These are phyloP conservation scores for Phaffomyces opuntiae DNA, from an alignment of 805 yeast genomes.

Conservation along the genomic window DNA sequence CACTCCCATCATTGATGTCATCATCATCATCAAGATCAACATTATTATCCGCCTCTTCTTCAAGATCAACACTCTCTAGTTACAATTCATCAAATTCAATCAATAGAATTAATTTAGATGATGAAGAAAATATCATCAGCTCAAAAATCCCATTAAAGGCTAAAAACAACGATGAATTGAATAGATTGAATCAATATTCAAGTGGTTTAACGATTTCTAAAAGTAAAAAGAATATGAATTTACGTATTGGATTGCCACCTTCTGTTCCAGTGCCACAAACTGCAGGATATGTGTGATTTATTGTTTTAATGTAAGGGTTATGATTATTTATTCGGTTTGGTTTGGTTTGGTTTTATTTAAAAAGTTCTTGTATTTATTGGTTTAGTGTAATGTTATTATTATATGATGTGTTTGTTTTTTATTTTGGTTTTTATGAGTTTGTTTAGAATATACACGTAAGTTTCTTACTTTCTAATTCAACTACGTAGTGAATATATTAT, in stretches of 20 bases:
- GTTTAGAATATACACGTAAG: no score
- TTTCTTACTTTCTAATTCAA: no score
- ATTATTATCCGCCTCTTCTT: conserved; percentile 32
- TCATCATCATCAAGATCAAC: conserved; percentile 29
- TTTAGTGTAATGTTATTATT: no score
- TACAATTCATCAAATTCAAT: conserved; percentile 15
- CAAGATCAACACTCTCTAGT: conserved; percentile 30
- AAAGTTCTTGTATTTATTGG: not conserved
- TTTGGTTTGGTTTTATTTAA: no score
- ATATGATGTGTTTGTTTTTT: not conserved
- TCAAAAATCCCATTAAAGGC: conserved; percentile 15
- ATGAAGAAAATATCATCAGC: conserved; percentile 5
- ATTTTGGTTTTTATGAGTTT: no score
- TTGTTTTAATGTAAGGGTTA: not conserved
- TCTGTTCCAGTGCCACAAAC: not conserved
- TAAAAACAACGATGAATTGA: conserved; percentile 17
- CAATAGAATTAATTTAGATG: not conserved
- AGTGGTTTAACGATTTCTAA: not conserved
- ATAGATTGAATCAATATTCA: conserved; percentile 1
- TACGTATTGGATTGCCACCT: not conserved
- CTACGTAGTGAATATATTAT: no score
- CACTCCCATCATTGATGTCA: conserved; percentile 36
- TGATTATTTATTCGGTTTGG: not conserved
- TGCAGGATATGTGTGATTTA: not conserved
- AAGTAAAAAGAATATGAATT: conserved; percentile 8